These are phyloP conservation scores for Phycomyces nitens DNA, from an alignment of 192 early-diverging fungal genomes.

Conservation along the genomic window DNA sequence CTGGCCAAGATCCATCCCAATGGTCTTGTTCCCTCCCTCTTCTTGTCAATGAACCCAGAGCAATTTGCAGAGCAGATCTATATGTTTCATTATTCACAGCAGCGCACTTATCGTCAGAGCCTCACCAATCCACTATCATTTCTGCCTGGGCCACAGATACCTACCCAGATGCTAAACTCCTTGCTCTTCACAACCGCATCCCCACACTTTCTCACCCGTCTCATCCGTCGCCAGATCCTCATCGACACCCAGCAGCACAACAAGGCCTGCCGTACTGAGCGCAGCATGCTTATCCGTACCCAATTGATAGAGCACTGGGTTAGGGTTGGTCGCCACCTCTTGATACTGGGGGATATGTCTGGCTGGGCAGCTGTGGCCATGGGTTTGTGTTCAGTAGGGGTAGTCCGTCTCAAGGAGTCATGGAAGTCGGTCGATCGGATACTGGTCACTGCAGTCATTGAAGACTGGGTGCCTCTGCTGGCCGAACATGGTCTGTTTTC, in stretches of 20 bases:
- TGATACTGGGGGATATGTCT: conserved; percentile 57
- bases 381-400: conserved; percentile 61
- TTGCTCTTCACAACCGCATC: conserved; percentile 50
- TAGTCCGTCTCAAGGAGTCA: conserved; percentile 63
- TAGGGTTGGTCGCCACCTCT: conserved; percentile 51
- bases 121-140: conserved; percentile 38
- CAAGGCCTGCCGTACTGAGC: background rate
- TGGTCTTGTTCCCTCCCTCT: conserved; percentile 59
- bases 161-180: conserved; percentile 37
- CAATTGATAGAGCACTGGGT: conserved; percentile 69
- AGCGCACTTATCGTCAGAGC: conserved; percentile 3
- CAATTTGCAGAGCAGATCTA: conserved; percentile 70
- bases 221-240: conserved; percentile 65
- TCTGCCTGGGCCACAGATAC: conserved; percentile 17
- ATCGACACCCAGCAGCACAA: conserved; percentile 45
- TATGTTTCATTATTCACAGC: conserved; percentile 52
- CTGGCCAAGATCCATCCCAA: conserved; percentile 50
- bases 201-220: conserved; percentile 70
- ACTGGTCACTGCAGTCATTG: conserved; percentile 46
- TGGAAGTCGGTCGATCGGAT: conserved; percentile 59
- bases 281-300: conserved; percentile 33
- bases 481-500: conserved; percentile 51
- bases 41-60: conserved; percentile 54
- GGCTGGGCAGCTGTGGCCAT: conserved; percentile 66
- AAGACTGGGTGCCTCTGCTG: conserved; percentile 60